Evolutionary conservation across 495 filamentous ascomycete species (phyloP), one percentile per base, ranked within the genome.

Genomic region (Penicillium flavigenum): DNA sequence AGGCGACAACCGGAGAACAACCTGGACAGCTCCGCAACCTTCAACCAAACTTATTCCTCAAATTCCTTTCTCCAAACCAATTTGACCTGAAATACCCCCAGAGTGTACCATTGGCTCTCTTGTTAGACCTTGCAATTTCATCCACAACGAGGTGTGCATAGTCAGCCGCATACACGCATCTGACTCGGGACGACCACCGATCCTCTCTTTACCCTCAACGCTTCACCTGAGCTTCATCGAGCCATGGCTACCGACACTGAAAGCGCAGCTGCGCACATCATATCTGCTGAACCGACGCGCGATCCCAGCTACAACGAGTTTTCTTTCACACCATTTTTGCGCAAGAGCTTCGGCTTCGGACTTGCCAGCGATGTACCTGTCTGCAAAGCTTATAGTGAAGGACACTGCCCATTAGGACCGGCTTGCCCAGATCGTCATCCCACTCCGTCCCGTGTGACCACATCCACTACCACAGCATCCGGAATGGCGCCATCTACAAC

Each of bases 381-480:
- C 62, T 96, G 92, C 81, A 90, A 90, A 65, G 86, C 90, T 56
- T 89, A 86, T 76, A 81, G 85, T 63, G 81, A 87, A 59, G 88
- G 88, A 49, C 85, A 89, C 76, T 96, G 91, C 67, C 91, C 91
- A 0, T 74, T 88, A 20, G 90, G 90, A 41, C 80, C 84, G 43
- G 74, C 79, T 22, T 96, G 91, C 62, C 85, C 90, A 1, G 90
- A 91, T 59, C 74, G 79, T 52, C 80, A 83, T 58, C 79, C 81
- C 11, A 80, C 76, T 1, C 75, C 77, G 5, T 76, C 75, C 4
- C 71, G 73, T 44, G 73, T 78, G 12, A 79, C 76, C 11, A 73
- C 75, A 1, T 76, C 73, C 2, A 78, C 73, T 0, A 79, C 73
- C 24, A 88, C 84, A 62, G 84, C 84, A 62, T 83, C 79, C 5